Evolutionary conservation across 2,329 filamentous ascomycete genomes (phyloP).

Genomic region (Teratosphaeria epicoccoides): DNA sequence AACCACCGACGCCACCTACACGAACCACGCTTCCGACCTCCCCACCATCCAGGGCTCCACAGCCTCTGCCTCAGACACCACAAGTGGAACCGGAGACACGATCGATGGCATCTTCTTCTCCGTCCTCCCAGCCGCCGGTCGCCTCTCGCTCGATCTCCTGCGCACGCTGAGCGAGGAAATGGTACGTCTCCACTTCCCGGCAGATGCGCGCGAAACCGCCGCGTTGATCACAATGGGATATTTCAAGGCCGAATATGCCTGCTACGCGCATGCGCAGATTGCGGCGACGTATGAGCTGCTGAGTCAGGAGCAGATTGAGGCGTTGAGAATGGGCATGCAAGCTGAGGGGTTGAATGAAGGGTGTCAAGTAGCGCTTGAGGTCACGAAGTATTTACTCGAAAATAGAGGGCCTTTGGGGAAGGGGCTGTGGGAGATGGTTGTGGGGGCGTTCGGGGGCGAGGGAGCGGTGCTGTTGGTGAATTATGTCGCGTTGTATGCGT

Average conservation of each 20-base stretch:
- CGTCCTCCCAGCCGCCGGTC: not conserved
- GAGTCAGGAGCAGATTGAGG: not conserved
- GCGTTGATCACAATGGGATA: not conserved
- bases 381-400: not conserved
- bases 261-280: not conserved
- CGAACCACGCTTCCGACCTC: not conserved
- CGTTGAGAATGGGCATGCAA: not conserved
- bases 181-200: not conserved
- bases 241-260: not conserved
- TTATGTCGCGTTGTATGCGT: not conserved
- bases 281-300: not conserved
- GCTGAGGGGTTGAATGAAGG: not conserved
- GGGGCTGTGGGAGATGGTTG: not conserved
- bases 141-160: not conserved
- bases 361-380: not conserved
- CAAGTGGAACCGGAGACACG: not conserved
- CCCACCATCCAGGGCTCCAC: not conserved
- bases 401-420: not conserved
- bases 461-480: not conserved
- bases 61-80: not conserved
- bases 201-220: not conserved
- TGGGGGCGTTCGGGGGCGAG: not conserved
- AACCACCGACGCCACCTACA: not conserved
- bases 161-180: not conserved
- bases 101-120: slow-evolving; percentile 1